phyloP scores from a whole-genome alignment of 208 protist genomes.

The Trypanosoma theileri region DNA sequence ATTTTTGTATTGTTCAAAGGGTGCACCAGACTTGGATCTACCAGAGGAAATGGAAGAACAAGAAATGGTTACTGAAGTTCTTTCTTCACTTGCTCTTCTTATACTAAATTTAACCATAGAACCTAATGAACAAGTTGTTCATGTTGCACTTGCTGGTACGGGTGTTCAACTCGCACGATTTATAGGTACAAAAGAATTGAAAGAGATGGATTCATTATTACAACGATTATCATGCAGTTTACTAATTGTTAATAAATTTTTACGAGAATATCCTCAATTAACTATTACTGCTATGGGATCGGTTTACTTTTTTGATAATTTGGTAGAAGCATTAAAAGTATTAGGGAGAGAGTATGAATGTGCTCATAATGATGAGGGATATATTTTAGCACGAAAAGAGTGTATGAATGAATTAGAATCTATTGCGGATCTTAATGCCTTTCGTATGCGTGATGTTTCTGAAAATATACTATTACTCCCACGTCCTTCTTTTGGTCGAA shows the following conservation, averaged over 20 bases:
- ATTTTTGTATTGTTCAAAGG: slow-evolving; percentile 26
- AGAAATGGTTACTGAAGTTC: slow-evolving; percentile 17
- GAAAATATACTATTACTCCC: slow-evolving; percentile 12
- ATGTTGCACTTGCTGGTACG: slow-evolving; percentile 19
- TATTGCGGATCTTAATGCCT: slow-evolving; percentile 12
- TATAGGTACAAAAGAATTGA: slow-evolving; percentile 23
- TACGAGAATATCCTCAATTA: slow-evolving; percentile 33
- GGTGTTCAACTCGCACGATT: slow-evolving; percentile 43
- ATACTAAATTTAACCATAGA: slow-evolving; percentile 17
- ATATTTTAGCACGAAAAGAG: background rate
- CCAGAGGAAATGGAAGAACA: background rate
- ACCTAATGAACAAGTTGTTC: slow-evolving; percentile 8
- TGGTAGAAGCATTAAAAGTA: slow-evolving; percentile 36
- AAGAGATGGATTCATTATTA: slow-evolving; percentile 28
- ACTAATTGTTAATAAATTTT: slow-evolving; percentile 40
- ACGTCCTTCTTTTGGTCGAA: slow-evolving; percentile 20
- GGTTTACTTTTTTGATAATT: slow-evolving; percentile 58
- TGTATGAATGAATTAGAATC: slow-evolving; percentile 2
- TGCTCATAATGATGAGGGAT: slow-evolving; percentile 3
- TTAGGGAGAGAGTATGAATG: slow-evolving; percentile 20
- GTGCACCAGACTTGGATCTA: slow-evolving; percentile 2
- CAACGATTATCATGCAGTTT: slow-evolving; percentile 46
- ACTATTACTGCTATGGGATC: slow-evolving; percentile 56
- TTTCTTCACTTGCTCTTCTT: slow-evolving; percentile 22
- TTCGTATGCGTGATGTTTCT: slow-evolving; percentile 21